Conservation (phyloP, 768 basidiomycete species). For the Hygrocybe coccinea region DNA sequence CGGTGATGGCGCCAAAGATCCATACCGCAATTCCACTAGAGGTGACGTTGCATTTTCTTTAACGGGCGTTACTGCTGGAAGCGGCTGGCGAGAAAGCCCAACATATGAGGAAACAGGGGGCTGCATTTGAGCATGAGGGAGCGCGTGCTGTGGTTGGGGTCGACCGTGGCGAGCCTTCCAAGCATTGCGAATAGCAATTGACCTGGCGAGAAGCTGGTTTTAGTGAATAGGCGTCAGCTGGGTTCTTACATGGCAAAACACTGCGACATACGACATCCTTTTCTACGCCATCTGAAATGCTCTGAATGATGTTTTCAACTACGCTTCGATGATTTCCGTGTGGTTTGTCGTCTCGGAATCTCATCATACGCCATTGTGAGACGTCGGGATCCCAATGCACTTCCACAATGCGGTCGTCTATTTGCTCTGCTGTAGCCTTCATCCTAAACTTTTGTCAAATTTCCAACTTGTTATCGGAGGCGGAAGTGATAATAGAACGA, state of each 20-base stretch:
- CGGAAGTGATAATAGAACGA: too few species aligned
- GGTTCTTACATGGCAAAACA: conserved; percentile 7
- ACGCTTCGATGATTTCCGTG: conserved; percentile 83
- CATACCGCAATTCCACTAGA: conserved; percentile 49
- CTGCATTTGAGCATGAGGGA: conserved; percentile 19
- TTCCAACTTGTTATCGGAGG: too few species aligned
- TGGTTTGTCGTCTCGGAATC: conserved; percentile 91
- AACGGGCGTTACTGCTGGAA: conserved; percentile 24
- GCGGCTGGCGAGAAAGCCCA: conserved; percentile 16
- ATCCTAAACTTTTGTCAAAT: conserved; percentile 62
- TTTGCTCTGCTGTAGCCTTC: conserved; percentile 78
- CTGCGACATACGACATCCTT: conserved; percentile 63
- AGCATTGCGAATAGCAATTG: conserved; percentile 57
- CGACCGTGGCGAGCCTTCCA: conserved; percentile 67
- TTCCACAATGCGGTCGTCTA: conserved; percentile 92
- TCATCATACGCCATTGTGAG: conserved; percentile 81
- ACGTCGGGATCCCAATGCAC: conserved; percentile 78
- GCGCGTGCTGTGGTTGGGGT: conserved; percentile 23
- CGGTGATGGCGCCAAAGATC: conserved; percentile 55
- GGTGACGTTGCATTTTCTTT: conserved; percentile 19
- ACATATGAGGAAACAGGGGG: conserved; percentile 22
- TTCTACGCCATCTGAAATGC: conserved; percentile 92
- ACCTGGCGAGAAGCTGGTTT: conserved; percentile 60
- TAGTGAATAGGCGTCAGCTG: conserved; percentile 10
- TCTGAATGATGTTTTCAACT: conserved; percentile 84